Conservation (phyloP, 2,329 filamentous ascomycete species). For the Phaeophleospora eucalypticola region DNA sequence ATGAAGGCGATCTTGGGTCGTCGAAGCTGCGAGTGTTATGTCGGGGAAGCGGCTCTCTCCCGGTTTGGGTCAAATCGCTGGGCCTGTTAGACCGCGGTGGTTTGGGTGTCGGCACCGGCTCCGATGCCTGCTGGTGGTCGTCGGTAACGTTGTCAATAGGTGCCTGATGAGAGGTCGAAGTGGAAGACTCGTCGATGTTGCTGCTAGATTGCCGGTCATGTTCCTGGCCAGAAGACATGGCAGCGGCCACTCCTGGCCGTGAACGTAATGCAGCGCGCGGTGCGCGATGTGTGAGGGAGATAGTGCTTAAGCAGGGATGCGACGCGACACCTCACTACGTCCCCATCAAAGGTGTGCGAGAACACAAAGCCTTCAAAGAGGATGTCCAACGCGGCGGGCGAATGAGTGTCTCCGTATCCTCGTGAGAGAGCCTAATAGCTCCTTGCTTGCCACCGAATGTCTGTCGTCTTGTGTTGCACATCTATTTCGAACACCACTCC, state of each 20-base stretch:
- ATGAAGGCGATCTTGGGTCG: conserved; percentile 1
- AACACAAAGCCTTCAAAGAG: no score
- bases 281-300: not conserved
- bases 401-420: not conserved
- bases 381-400: no score
- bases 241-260: conserved; percentile 1
- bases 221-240: conserved; percentile 6
- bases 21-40: no score
- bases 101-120: not conserved
- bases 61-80: conserved; percentile 1
- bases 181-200: not conserved
- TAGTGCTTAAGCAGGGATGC: conserved; percentile 4
- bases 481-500: conserved; percentile 1
- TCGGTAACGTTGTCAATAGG: no score
- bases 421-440: conserved; percentile 17
- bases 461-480: not conserved
- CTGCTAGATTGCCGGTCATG: conserved; percentile 7
- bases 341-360: conserved; percentile 2
- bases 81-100: conserved; percentile 11
- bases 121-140: not conserved
- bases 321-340: conserved; percentile 2
- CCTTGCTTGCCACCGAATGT: conserved; percentile 4
- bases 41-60: conserved; percentile 6
- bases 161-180: no score
- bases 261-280: not conserved